phyloP scores from a whole-genome alignment of 1,139 yeast genomes.

The Pneumocystis sp. region DNA sequence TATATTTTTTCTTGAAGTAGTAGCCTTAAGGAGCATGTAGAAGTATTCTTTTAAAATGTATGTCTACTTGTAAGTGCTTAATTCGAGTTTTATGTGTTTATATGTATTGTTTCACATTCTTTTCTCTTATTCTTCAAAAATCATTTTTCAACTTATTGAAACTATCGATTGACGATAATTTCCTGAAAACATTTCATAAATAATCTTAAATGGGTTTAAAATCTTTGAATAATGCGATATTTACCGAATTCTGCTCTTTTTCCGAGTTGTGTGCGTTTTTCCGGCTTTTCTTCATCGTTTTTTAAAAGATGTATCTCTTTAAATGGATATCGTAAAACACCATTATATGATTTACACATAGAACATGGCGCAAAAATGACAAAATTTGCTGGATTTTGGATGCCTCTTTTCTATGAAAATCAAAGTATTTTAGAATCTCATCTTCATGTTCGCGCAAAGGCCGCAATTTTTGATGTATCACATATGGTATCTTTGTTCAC shows the following conservation, averaged over 20 bases:
- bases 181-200: too few species aligned
- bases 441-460: conserved; percentile 76
- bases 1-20: too few species aligned
- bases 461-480: conserved; percentile 89
- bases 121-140: too few species aligned
- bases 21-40: too few species aligned
- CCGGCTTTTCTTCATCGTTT: background rate
- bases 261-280: background rate
- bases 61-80: background rate
- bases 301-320: background rate
- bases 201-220: too few species aligned
- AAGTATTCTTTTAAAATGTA: background rate
- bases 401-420: conserved; percentile 73
- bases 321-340: conserved; percentile 38
- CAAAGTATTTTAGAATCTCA: conserved; percentile 87
- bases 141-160: background rate
- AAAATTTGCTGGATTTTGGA: conserved; percentile 83
- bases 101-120: background rate
- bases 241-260: too few species aligned
- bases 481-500: conserved; percentile 81
- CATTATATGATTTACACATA: conserved; percentile 66
- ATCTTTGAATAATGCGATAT: too few species aligned
- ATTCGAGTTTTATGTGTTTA: background rate
- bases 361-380: conserved; percentile 79
- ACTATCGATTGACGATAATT: background rate